phyloP scores from a whole-genome alignment of 176 grass and related monocot genomes.

The Carex littledalei region DNA sequence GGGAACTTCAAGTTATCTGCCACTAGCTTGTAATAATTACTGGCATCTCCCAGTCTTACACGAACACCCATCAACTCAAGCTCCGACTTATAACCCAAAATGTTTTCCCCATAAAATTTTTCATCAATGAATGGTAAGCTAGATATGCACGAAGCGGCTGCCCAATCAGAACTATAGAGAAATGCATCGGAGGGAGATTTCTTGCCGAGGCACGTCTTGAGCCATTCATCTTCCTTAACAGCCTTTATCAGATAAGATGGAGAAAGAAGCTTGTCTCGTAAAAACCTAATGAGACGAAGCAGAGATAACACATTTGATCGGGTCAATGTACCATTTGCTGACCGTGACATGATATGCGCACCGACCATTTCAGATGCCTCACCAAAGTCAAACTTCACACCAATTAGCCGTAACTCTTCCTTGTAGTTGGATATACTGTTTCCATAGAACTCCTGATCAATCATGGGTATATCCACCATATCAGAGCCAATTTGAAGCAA shows the following conservation, averaged over 20 bases:
- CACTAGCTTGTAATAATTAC: conserved; percentile 36
- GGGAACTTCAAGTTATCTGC: conserved; percentile 49
- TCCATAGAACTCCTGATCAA: conserved; percentile 47
- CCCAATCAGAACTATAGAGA: conserved; percentile 41
- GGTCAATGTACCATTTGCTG: conserved; percentile 29
- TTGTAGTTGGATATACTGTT: conserved; percentile 32
- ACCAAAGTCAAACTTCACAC: conserved; percentile 47
- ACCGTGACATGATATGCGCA: conserved; percentile 30
- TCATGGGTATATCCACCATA: conserved; percentile 59
- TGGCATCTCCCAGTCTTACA: conserved; percentile 17
- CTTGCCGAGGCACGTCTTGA: conserved; percentile 45
- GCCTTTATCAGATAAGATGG: conserved; percentile 33
- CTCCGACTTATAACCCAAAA: conserved; percentile 36
- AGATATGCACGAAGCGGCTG: conserved; percentile 30
- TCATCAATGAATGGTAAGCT: conserved; percentile 52
- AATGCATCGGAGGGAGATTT: conserved; percentile 32
- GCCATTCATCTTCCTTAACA: conserved; percentile 36
- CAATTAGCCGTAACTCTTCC: conserved; percentile 42
- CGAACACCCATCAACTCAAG: conserved; percentile 61
- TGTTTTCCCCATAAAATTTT: conserved; percentile 34
- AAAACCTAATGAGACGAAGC: conserved; percentile 56
- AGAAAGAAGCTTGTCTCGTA: conserved; percentile 32
- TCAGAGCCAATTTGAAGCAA: conserved; percentile 39
- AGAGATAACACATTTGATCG: conserved; percentile 41
- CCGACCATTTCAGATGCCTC: conserved; percentile 46